Evolutionary conservation across 305 asterid genomes (phyloP).

Genomic region (Andrographis paniculata): DNA sequence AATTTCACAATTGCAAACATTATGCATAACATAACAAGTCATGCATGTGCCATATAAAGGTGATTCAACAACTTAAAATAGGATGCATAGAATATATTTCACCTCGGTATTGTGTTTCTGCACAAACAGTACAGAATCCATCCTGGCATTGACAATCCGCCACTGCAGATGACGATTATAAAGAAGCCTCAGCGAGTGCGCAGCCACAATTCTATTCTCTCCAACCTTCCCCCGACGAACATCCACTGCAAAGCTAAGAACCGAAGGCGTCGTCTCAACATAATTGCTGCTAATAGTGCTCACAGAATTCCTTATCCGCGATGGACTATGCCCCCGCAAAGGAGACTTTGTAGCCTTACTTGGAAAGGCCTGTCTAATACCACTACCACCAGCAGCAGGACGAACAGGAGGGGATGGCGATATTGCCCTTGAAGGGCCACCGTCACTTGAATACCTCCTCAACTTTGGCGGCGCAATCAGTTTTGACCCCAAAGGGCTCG

Average conservation of each 20-base stretch:
- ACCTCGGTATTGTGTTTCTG: conserved; percentile 81
- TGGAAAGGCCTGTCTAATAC: neutral
- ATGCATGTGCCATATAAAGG: too few species aligned
- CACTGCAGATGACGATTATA: conserved; percentile 86
- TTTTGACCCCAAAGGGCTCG: conserved; percentile 46
- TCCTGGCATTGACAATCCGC: conserved; percentile 82
- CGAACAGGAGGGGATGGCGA: neutral
- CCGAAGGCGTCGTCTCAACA: conserved; percentile 64
- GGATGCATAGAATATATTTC: conserved; percentile 8
- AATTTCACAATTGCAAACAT: too few species aligned
- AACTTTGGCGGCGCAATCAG: neutral
- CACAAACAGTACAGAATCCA: conserved; percentile 53
- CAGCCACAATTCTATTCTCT: conserved; percentile 68
- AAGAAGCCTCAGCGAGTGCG: conserved; percentile 73
- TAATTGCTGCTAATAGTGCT: conserved; percentile 19
- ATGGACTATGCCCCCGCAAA: conserved; percentile 1
- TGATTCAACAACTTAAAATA: neutral
- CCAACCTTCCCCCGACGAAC: conserved; percentile 89
- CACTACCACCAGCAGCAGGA: too few species aligned
- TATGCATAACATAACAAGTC: too few species aligned
- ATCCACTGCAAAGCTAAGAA: conserved; percentile 85
- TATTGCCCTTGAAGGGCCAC: neutral
- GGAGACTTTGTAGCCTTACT: neutral
- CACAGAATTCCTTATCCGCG: neutral
- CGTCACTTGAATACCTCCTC: neutral